Conservation (phyloP, 768 basidiomycete genomes). For the Agrocybe praecox region DNA sequence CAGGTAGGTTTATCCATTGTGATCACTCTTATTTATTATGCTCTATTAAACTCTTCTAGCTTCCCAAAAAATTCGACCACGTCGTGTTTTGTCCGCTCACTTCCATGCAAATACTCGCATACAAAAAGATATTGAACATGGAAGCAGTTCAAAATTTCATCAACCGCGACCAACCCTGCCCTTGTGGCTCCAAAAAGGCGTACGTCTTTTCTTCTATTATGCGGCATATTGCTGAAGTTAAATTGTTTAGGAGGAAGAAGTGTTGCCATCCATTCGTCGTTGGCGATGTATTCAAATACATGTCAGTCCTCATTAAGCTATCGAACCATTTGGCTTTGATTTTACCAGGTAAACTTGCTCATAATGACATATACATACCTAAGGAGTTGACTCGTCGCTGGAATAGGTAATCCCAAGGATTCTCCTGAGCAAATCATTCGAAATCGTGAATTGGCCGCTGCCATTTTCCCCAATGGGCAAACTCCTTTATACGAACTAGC, state of each 20-base stretch:
- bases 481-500: constrained; percentile 64
- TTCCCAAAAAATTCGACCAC: constrained; percentile 87
- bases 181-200: constrained; percentile 67
- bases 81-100: constrained; percentile 95
- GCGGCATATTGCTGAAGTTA: not conserved
- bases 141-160: constrained; percentile 72
- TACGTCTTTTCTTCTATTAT: constrained; percentile 30
- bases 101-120: constrained; percentile 65
- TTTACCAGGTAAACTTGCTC: constrained; percentile 60
- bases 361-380: not conserved
- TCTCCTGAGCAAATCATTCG: constrained; percentile 61
- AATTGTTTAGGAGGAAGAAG: constrained; percentile 35
- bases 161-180: constrained; percentile 69
- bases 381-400: not conserved
- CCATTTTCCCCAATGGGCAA: constrained; percentile 61
- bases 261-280: constrained; percentile 52
- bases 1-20: constrained; percentile 43
- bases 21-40: not conserved
- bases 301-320: constrained; percentile 82
- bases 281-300: constrained; percentile 74
- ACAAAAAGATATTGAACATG: constrained; percentile 69
- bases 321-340: constrained; percentile 90
- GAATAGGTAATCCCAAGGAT: constrained; percentile 66
- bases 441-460: constrained; percentile 60
- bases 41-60: constrained; percentile 39